Evolutionary conservation across 2,329 filamentous ascomycete species (phyloP), one percentile per base, ranked within the genome.

Genomic region (Calonectria fujianensis): DNA sequence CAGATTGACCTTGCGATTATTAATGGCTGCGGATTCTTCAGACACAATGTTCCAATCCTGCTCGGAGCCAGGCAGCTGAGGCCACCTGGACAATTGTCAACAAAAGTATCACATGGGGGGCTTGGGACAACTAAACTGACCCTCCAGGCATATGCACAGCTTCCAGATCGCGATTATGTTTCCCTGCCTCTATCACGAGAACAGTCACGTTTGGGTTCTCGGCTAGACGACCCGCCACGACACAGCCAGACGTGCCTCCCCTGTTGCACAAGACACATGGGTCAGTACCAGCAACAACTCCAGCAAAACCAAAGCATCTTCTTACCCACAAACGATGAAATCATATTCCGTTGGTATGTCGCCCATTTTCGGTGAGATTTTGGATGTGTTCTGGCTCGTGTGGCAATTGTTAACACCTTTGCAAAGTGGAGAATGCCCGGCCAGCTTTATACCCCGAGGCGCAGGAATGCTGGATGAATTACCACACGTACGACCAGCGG

Each of bases 141-240:
- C 87, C 89, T 71, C 88, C 89, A 7, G 85, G 84, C 88, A 90
- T 90, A 67, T 89, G 84, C 4, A 87, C 86, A 64, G 88, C 89
- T 51, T 89, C 88, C 0, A 89, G 81, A 48, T 88, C 77, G 69
- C 83, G 81, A 68, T 84, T 86, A 66, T 86, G 83, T n/a, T 82
- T 78, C 10, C 85, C 85, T 20, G 84, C 85, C 65, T 86, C 84
- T 27, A 86, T 80, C 8, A 86, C 76, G 0, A 85, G 80, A 9
- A 86, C 79, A 24, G 72, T 82, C 16, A 75, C 73, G n/a, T 79
- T 74, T 2, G 81, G 76, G 57, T 81, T 76, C 74, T 86, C 84
- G 20, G 84, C 83, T 37, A 86, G 80, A 9, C 84, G 81, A 27
- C 80, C 80, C 45, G 84, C 85, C 24, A 85, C 78, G 16, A 85